Conservation (phyloP, 495 filamentous ascomycete genomes). For the Tuber microsphaerosporum region DNA sequence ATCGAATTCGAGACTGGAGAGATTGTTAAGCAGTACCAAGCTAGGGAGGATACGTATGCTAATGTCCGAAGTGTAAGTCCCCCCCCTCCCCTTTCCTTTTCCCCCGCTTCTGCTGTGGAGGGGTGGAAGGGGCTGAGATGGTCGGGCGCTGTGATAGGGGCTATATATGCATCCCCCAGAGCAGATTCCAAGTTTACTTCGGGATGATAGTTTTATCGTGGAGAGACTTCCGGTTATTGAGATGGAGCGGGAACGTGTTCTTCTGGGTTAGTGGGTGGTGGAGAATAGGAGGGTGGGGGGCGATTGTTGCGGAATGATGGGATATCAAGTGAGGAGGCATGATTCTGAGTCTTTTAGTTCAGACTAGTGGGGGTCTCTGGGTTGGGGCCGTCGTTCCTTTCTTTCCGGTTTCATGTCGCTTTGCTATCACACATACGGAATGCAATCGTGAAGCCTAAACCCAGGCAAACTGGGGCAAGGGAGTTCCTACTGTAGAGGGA, state of each 20-base stretch:
- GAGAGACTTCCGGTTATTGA: constrained; percentile 67
- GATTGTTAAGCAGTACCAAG: constrained; percentile 81
- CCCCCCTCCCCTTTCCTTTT: background rate
- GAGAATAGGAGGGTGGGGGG: background rate
- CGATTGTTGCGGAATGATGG: background rate
- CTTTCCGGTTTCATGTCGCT: background rate
- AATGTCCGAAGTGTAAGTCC: constrained; percentile 62
- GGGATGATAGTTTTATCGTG: constrained; percentile 74
- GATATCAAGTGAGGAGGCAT: background rate
- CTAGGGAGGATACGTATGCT: constrained; percentile 71
- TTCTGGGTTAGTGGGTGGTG: constrained; percentile 1
- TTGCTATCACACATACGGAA: background rate
- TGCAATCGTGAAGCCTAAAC: background rate
- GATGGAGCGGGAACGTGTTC: constrained; percentile 27
- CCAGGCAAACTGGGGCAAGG: background rate
- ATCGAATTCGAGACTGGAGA: constrained; percentile 77
- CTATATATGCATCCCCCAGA: constrained; percentile 58
- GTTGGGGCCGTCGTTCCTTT: background rate
- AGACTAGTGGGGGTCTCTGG: background rate
- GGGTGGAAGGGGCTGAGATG: constrained; percentile 19
- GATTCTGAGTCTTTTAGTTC: background rate
- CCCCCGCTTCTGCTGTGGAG: background rate
- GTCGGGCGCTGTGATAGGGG: constrained; percentile 47
- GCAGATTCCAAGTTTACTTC: constrained; percentile 67
- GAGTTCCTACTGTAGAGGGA: background rate